A percentile compares a stretch with the other conserved stretches of the same genome.
Evolutionary conservation across 176 grass and related monocot genomes (phyloP).

Genomic region (Raddia distichophylla): DNA sequence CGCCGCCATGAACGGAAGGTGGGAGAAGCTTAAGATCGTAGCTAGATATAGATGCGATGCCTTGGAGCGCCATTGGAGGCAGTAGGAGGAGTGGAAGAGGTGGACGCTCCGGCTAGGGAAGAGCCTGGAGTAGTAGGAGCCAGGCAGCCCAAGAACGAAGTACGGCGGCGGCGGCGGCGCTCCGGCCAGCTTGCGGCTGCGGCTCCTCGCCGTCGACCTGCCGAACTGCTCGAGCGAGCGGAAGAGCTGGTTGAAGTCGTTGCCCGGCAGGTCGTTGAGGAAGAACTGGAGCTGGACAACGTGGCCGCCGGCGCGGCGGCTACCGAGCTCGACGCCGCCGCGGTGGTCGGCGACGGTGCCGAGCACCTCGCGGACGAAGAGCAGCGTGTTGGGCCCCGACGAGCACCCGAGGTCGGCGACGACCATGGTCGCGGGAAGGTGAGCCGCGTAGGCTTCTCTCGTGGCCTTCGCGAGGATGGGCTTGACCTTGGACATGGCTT

Average conservation of each 20-base stretch:
- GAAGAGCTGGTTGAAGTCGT: conserved; percentile 66
- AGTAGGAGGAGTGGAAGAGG: conserved; percentile 54
- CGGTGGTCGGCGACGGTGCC: not conserved
- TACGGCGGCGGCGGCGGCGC: not conserved
- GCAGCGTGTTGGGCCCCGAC: conserved; percentile 46
- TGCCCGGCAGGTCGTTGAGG: conserved; percentile 55
- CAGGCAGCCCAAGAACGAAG: conserved; percentile 39
- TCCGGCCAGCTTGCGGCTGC: too few species aligned
- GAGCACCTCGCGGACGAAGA: conserved; percentile 41
- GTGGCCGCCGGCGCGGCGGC: not conserved
- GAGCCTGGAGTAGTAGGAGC: conserved; percentile 52
- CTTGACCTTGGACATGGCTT: conserved; percentile 31
- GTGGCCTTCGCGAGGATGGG: conserved; percentile 19
- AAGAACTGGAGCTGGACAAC: conserved; percentile 49
- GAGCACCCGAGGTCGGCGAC: conserved; percentile 57
- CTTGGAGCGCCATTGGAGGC: conserved; percentile 54
- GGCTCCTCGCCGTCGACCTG: not conserved
- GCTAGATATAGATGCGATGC: too few species aligned
- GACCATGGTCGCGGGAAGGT: conserved; percentile 19
- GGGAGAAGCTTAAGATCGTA: too few species aligned
- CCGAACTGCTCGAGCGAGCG: conserved; percentile 28
- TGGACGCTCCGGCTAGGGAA: conserved; percentile 51
- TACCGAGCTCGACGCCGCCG: not conserved
- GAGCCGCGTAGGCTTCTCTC: not conserved
- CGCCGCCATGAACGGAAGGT: too few species aligned